These are phyloP conservation scores for Irpex lacteus DNA, from an alignment of 1,284 basidiomycete species.

Conservation along the genomic window DNA sequence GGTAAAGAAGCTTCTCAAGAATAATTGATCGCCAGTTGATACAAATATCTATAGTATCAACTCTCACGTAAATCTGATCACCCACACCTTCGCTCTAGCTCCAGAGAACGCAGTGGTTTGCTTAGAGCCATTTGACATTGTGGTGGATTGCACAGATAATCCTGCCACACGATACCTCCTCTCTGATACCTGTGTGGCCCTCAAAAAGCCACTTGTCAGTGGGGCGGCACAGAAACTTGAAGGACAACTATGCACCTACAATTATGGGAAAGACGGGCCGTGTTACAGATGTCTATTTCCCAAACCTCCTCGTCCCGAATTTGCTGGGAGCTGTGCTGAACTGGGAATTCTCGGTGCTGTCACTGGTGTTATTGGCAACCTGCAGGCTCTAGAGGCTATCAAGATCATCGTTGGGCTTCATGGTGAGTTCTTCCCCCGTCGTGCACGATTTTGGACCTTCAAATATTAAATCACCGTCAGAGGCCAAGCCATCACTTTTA, in stretches of 20 bases:
- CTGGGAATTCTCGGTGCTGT: slow-evolving; percentile 86
- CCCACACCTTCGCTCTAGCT: slow-evolving; percentile 51
- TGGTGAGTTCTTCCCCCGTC: slow-evolving; percentile 44
- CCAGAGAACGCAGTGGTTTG: slow-evolving; percentile 60
- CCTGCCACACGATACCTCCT: slow-evolving; percentile 90
- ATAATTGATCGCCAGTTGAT: neutral
- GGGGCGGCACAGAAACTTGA: slow-evolving; percentile 93
- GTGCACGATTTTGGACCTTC: neutral
- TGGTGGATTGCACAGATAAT: slow-evolving; percentile 97
- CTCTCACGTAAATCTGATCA: slow-evolving; percentile 55
- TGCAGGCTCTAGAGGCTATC: slow-evolving; percentile 91
- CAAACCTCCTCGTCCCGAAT: slow-evolving; percentile 59
- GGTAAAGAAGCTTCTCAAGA: slow-evolving; percentile 17
- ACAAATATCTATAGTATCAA: slow-evolving; percentile 56
- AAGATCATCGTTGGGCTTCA: slow-evolving; percentile 75
- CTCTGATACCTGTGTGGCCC: slow-evolving; percentile 82
- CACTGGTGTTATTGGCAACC: slow-evolving; percentile 87
- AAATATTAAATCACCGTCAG: slow-evolving; percentile 29
- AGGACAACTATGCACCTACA: slow-evolving; percentile 88
- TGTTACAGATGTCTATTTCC: slow-evolving; percentile 98
- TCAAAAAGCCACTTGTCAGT: slow-evolving; percentile 80
- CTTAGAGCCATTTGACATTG: slow-evolving; percentile 67
- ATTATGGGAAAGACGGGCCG: slow-evolving; percentile 66
- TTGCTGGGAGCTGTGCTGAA: slow-evolving; percentile 82
- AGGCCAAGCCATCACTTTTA: slow-evolving; percentile 59